These are phyloP conservation scores for Triticum dicoccoides DNA, from an alignment of 176 grass and related monocot genomes.

Conservation along the genomic window DNA sequence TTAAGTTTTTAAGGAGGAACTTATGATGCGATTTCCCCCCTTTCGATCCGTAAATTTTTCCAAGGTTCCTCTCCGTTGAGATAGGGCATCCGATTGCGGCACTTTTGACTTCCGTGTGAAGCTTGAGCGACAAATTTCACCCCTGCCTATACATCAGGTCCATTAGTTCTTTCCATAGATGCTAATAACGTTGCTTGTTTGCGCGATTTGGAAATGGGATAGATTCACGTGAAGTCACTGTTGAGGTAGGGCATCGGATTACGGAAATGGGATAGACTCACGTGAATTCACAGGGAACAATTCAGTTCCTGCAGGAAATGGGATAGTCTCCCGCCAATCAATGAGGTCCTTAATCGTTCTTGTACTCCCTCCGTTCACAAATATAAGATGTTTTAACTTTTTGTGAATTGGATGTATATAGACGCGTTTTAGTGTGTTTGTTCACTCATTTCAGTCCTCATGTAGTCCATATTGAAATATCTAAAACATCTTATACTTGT, in stretches of 20 bases:
- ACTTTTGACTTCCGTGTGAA: too few species aligned
- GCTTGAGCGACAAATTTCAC: background rate
- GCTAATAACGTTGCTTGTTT: conserved; percentile 12
- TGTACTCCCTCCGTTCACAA: background rate
- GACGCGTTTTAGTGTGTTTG: too few species aligned
- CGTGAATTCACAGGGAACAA: background rate
- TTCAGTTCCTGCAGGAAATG: background rate
- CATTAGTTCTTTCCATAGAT: background rate
- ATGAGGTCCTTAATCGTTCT: background rate
- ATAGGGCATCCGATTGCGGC: background rate
- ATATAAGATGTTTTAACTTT: too few species aligned
- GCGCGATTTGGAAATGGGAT: background rate
- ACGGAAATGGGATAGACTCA: background rate
- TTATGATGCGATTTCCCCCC: background rate
- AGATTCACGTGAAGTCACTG: background rate
- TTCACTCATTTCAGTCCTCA: too few species aligned
- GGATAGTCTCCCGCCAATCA: background rate
- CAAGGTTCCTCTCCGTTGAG: conserved; percentile 7
- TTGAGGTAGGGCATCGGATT: too few species aligned
- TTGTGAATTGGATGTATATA: too few species aligned
- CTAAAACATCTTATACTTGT: too few species aligned
- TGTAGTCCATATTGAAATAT: too few species aligned
- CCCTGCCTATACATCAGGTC: background rate
- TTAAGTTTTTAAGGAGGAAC: background rate
- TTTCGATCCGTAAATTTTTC: background rate